Percentiles rank a stretch among this genome's conserved stretches.
Evolutionary conservation across 2,329 filamentous ascomycete genomes (phyloP).

Genomic region (Penicillium corylophilum): DNA sequence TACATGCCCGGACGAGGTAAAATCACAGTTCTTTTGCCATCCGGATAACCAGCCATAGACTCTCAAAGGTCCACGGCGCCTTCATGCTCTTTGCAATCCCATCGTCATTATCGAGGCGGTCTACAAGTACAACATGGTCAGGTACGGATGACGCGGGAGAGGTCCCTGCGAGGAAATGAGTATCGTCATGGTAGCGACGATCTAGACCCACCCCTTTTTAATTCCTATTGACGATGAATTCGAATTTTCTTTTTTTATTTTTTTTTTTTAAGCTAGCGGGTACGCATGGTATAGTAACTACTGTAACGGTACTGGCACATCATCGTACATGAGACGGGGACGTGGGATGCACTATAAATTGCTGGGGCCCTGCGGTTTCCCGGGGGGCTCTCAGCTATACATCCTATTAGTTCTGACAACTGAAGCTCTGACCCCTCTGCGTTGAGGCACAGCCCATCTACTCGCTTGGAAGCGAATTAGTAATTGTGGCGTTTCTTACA

Average conservation of each 20-base stretch:
- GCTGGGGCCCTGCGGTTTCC: not conserved
- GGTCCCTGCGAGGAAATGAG: slow-evolving; percentile 20
- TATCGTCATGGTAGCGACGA: slow-evolving; percentile 25
- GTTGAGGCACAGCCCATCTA: not conserved
- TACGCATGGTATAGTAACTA: not conserved
- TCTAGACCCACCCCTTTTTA: slow-evolving; percentile 22
- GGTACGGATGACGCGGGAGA: slow-evolving; percentile 22
- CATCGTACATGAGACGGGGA: slow-evolving; percentile 9
- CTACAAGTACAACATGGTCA: slow-evolving; percentile 7
- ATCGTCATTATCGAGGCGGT: not conserved
- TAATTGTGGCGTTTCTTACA: not conserved
- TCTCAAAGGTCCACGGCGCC: not conserved
- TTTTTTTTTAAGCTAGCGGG: slow-evolving; percentile 1
- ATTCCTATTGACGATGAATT: slow-evolving; percentile 16
- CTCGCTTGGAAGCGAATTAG: not conserved
- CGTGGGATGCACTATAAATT: slow-evolving; percentile 3
- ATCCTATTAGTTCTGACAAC: slow-evolving; percentile 3
- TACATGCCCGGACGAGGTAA: slow-evolving; percentile 5
- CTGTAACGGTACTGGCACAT: slow-evolving; percentile 2
- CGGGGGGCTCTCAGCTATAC: slow-evolving; percentile 1
- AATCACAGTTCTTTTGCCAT: not conserved
- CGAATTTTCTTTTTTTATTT: slow-evolving; percentile 15
- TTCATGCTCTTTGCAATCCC: not conserved
- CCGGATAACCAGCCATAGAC: not conserved
- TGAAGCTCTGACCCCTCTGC: slow-evolving; percentile 1